Percentiles rank a stretch among this genome's conserved stretches.
Evolutionary conservation across 441 rosid species (phyloP).

Genomic region (Pelargonium australe): DNA sequence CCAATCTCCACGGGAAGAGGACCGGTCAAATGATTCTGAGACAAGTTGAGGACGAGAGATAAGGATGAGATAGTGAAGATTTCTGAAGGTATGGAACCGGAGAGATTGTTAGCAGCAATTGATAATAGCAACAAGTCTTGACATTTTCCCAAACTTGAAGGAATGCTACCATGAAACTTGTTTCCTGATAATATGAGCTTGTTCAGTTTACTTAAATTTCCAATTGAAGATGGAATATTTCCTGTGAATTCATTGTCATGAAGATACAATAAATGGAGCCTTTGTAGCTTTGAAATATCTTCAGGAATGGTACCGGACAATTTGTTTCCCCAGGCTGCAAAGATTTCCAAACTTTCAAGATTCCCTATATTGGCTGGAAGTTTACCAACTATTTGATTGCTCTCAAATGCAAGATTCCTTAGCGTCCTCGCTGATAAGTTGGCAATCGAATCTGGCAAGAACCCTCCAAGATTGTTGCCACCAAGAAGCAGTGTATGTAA

Average conservation of each 20-base stretch:
- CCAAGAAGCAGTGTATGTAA: background rate
- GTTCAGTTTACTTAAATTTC: background rate
- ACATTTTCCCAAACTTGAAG: slow-evolving; percentile 15
- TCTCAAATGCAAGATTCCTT: background rate
- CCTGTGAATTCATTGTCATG: slow-evolving; percentile 10
- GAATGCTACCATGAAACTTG: slow-evolving; percentile 15
- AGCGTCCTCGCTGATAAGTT: slow-evolving; percentile 17
- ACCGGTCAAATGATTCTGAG: slow-evolving; percentile 13
- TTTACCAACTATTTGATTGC: slow-evolving; percentile 12
- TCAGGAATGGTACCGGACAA: slow-evolving; percentile 11
- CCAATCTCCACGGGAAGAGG: slow-evolving; percentile 16
- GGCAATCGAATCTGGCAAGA: slow-evolving; percentile 17
- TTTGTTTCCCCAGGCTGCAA: background rate
- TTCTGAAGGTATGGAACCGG: slow-evolving; percentile 15
- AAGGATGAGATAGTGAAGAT: slow-evolving; percentile 2
- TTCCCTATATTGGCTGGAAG: slow-evolving; percentile 11
- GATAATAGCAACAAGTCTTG: slow-evolving; percentile 9
- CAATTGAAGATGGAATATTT: slow-evolving; percentile 17
- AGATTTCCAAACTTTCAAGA: background rate
- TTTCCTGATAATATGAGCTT: slow-evolving; percentile 4
- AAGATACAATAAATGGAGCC: background rate
- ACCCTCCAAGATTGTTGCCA: slow-evolving; percentile 16
- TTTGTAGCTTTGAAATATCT: slow-evolving; percentile 6
- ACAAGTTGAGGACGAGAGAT: background rate
- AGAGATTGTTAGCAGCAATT: slow-evolving; percentile 17